Conservation (phyloP, 257 asterid genomes). For the Solanum tarijense region DNA sequence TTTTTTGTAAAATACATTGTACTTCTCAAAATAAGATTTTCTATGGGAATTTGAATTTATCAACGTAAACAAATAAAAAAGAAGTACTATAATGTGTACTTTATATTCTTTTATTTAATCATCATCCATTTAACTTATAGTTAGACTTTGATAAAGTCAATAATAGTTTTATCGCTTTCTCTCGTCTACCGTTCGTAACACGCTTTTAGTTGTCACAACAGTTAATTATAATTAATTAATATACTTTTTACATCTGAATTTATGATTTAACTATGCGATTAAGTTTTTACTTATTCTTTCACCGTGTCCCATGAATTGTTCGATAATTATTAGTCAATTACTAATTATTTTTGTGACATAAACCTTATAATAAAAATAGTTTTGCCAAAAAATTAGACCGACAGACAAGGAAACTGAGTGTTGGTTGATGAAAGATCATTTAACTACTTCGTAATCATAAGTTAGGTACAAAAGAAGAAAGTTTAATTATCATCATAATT, state of each 20-base stretch:
- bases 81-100: not conserved
- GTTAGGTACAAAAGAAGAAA: not conserved
- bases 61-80: not conserved
- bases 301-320: not conserved
- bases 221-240: not conserved
- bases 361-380: not conserved
- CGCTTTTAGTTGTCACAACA: not conserved
- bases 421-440: not conserved
- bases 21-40: too few species aligned
- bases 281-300: not conserved
- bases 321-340: not conserved
- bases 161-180: not conserved
- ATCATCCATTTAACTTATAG: not conserved
- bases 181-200: not conserved
- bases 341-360: not conserved
- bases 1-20: too few species aligned
- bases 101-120: not conserved
- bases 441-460: not conserved
- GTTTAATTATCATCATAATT: not conserved
- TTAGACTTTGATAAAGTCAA: not conserved
- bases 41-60: too few species aligned
- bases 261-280: not conserved
- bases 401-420: not conserved
- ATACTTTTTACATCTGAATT: not conserved
- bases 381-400: not conserved